A percentile compares a stretch with the other conserved stretches of the same genome.
Conservation (phyloP, 1,139 yeast species). For the Hyphopichia fennica region DNA sequence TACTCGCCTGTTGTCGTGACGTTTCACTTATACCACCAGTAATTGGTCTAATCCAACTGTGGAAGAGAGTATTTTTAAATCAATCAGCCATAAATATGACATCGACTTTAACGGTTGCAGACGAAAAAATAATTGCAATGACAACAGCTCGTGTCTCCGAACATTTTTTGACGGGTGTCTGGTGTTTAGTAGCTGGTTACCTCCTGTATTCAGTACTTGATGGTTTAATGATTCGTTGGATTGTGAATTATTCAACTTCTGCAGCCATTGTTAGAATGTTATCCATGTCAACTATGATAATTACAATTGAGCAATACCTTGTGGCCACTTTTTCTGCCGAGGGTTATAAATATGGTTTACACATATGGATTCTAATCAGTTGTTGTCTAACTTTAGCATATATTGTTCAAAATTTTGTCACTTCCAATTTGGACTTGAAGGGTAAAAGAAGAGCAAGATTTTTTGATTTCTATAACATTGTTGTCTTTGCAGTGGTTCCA, state of each 20-base stretch:
- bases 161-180: slow-evolving; percentile 67
- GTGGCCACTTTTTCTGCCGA: slow-evolving; percentile 56
- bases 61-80: slow-evolving; percentile 43
- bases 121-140: slow-evolving; percentile 20
- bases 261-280: slow-evolving; percentile 88
- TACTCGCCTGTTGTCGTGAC: slow-evolving; percentile 72
- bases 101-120: neutral
- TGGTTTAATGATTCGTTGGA: slow-evolving; percentile 91
- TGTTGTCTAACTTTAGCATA: slow-evolving; percentile 82
- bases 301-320: slow-evolving; percentile 68
- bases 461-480: slow-evolving; percentile 79
- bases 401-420: slow-evolving; percentile 84
- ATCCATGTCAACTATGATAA: slow-evolving; percentile 73
- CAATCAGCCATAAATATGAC: neutral
- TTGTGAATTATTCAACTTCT: slow-evolving; percentile 80
- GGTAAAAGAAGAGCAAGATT: slow-evolving; percentile 53
- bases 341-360: slow-evolving; percentile 64
- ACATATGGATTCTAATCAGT: slow-evolving; percentile 88
- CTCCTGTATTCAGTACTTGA: slow-evolving; percentile 82
- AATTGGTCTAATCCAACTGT: slow-evolving; percentile 55
- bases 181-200: slow-evolving; percentile 87
- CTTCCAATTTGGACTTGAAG: slow-evolving; percentile 71
- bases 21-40: slow-evolving; percentile 67
- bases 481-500: slow-evolving; percentile 95
- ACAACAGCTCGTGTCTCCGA: slow-evolving; percentile 67